Evolutionary conservation across 495 filamentous ascomycete species (phyloP).

Genomic region (Oleoguttula mirabilis): DNA sequence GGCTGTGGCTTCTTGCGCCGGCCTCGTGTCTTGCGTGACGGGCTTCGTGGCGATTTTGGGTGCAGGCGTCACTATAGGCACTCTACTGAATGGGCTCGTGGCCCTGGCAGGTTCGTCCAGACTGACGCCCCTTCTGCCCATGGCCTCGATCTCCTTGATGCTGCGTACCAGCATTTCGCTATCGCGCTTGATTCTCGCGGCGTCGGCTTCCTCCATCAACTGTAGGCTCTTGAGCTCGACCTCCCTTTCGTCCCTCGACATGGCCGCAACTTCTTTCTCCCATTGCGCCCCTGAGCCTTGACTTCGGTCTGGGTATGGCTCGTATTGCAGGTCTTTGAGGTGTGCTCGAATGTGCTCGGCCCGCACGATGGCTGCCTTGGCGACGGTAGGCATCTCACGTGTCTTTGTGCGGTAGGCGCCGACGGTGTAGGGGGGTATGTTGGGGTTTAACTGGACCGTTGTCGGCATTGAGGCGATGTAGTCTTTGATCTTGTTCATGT

Average conservation of each 20-base stretch:
- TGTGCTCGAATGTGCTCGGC: neutral
- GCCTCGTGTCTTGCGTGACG: neutral
- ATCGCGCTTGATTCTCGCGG: neutral
- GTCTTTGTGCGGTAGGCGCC: neutral
- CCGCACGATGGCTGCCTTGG: neutral
- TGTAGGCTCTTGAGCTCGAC: neutral
- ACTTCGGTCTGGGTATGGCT: neutral
- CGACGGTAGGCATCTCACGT: neutral
- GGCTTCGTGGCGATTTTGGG: neutral
- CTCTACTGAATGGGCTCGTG: neutral
- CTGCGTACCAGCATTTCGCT: too few species aligned
- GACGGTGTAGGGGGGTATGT: neutral
- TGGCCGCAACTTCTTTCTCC: neutral
- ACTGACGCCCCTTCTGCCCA: neutral
- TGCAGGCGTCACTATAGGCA: neutral
- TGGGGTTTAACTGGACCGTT: neutral
- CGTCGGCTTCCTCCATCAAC: neutral
- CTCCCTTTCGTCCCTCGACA: neutral
- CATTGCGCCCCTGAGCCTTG: neutral
- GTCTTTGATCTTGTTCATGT: neutral
- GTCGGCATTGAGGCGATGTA: neutral
- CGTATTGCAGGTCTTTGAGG: neutral
- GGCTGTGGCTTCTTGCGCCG: neutral
- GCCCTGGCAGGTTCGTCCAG: neutral
- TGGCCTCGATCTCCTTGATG: neutral